phyloP scores from a whole-genome alignment of 345 rosid species.

The Hibiscus tridactylites region DNA sequence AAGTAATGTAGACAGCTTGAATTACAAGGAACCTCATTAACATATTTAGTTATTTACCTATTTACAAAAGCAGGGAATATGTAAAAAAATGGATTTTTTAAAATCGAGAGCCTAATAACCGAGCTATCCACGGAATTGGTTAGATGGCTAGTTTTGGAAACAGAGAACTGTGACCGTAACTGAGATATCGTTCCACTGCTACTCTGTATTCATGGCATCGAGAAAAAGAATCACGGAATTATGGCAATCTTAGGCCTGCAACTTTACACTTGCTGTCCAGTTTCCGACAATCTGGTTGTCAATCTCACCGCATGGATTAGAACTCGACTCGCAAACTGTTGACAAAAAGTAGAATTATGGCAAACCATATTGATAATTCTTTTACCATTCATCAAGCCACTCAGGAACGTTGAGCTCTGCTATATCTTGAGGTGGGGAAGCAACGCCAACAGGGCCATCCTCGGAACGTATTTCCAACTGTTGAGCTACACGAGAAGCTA shows the following conservation, averaged over 20 bases:
- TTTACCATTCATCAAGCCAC: conserved; percentile 88
- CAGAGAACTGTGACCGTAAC: conserved; percentile 1
- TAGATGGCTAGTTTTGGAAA: conserved; percentile 13
- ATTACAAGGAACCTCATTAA: conserved; percentile 18
- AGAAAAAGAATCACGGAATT: background rate
- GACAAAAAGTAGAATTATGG: background rate
- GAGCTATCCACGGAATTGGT: conserved; percentile 26
- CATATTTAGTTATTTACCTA: conserved; percentile 17
- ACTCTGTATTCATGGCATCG: background rate
- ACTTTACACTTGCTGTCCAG: conserved; percentile 11
- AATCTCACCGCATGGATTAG: background rate
- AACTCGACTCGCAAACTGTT: background rate
- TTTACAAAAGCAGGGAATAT: conserved; percentile 24
- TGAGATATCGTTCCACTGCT: conserved; percentile 3
- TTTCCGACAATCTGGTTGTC: background rate
- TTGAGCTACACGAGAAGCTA: conserved; percentile 43
- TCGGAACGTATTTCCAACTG: conserved; percentile 33
- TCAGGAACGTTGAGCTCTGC: conserved; percentile 44
- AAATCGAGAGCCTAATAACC: background rate
- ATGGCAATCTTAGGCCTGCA: conserved; percentile 9
- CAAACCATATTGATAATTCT: conserved; percentile 4
- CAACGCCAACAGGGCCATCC: conserved; percentile 24
- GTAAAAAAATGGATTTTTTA: background rate
- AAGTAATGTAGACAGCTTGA: background rate
- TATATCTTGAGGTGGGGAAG: conserved; percentile 32